Percentiles rank a stretch among this genome's conserved stretches.
Conservation (phyloP, 805 yeast species). For the Starmera quercuum region DNA sequence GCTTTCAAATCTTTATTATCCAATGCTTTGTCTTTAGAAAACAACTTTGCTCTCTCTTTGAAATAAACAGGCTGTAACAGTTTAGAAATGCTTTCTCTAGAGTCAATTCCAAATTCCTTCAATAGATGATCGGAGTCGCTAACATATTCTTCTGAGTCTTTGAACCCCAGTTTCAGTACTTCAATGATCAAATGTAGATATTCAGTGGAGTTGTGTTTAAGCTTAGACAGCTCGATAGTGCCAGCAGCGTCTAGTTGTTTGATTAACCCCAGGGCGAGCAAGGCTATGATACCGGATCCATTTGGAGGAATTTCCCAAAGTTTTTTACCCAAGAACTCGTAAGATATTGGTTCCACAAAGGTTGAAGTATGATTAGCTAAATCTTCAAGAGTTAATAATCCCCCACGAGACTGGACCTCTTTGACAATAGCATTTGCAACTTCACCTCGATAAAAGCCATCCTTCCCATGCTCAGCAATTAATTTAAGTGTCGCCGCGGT, state of each 20-base stretch:
- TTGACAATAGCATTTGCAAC: constrained; percentile 58
- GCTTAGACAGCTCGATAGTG: constrained; percentile 30
- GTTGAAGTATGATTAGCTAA: constrained; percentile 49
- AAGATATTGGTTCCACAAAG: constrained; percentile 55
- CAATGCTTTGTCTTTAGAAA: constrained; percentile 30
- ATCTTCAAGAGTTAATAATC: constrained; percentile 49
- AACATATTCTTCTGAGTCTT: constrained; percentile 68
- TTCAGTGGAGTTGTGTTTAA: constrained; percentile 61
- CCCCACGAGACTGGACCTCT: constrained; percentile 45
- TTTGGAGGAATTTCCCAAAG: constrained; percentile 84
- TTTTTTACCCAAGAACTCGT: constrained; percentile 42
- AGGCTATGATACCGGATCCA: constrained; percentile 74
- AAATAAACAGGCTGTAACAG: constrained; percentile 45
- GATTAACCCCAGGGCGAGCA: constrained; percentile 61
- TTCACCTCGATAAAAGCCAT: constrained; percentile 65
- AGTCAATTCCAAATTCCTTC: constrained; percentile 23
- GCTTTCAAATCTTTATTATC: constrained; percentile 34
- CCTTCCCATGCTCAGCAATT: constrained; percentile 50
- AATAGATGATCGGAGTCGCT: constrained; percentile 46
- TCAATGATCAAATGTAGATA: constrained; percentile 67
- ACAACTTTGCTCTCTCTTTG: constrained; percentile 38
- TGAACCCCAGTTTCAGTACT: constrained; percentile 62
- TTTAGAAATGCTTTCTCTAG: constrained; percentile 26
- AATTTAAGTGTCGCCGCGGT: constrained; percentile 45
- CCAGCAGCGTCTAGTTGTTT: constrained; percentile 42